Evolutionary conservation across 345 rosid genomes (phyloP), one percentile per base, ranked within the genome.

Genomic region (Eutrema japonicum): DNA sequence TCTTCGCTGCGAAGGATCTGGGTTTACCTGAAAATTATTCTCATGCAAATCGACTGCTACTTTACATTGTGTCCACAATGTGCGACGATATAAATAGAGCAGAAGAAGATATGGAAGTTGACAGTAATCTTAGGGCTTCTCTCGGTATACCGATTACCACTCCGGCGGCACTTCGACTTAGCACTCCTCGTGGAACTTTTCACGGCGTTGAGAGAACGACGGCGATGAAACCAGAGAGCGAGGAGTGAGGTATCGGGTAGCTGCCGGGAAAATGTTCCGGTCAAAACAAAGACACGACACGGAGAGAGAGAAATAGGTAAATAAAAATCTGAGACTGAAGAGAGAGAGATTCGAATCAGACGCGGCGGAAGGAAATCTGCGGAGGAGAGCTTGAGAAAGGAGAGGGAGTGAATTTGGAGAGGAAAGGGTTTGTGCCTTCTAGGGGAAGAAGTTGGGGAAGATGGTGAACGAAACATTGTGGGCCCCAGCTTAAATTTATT

Each of bases 101-200:
- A 65, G 14, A 40, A 35, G 73, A 50, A 33, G 56, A 35, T 33
- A 18, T 7, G n/a, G 22, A 10, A 18, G 48, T 66, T 6, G 67
- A 54, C 37, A 33, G 3, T 67, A 38, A 18, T 61, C 47, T 18
- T 45, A 52, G 70, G 79, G 74, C 13, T 50, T 64, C 38, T 64
- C 30, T 47, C 11, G 38, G 37, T n/a, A 35, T 26, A 6, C 10
- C 10, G 62, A 52, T 10, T 59, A 41, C 13, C 3, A 74, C 13
- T n/a, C 68, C 33, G 56, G 12, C 30, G 56, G 59, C 61, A 53
- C 38, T 67, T 74, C 37, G 22, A 74, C 9, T 47, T 26, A 50
- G 11, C 27, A 16, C 36, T 16, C 4, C 48, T 56, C 27, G 14
- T 22, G 0, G 5, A 64, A 2, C n/a, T 64, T 2, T 4, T 12